phyloP scores from a whole-genome alignment of 2,329 filamentous ascomycete species.

The Nakataea oryzae region DNA sequence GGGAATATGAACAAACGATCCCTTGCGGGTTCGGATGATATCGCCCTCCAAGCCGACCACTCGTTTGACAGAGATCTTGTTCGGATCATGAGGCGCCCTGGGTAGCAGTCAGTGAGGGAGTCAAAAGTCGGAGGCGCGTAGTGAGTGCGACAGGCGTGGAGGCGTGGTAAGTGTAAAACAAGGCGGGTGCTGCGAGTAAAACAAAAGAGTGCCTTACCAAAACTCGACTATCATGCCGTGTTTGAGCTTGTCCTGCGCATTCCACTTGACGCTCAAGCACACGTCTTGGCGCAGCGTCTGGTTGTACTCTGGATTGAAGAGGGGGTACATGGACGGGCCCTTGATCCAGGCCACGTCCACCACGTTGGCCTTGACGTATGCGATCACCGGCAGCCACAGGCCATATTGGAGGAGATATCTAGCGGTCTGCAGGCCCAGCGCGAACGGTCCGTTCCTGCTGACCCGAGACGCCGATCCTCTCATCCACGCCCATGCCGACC shows the following conservation, averaged over 20 bases:
- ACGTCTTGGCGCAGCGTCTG: conserved; percentile 41
- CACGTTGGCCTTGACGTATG: conserved; percentile 52
- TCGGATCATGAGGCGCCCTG: neutral
- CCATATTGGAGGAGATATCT: conserved; percentile 30
- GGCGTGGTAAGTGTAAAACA: no score
- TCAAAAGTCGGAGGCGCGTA: conserved; percentile 5
- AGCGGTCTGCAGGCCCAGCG: neutral
- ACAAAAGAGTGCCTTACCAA: conserved; percentile 31
- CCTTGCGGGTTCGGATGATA: conserved; percentile 51
- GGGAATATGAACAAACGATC: conserved; percentile 53
- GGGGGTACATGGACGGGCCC: conserved; percentile 67
- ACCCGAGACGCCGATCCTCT: neutral
- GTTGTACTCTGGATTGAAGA: conserved; percentile 57
- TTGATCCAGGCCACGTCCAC: conserved; percentile 46
- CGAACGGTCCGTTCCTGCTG: neutral
- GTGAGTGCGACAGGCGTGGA: no score
- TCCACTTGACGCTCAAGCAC: conserved; percentile 49
- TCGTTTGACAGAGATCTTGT: conserved; percentile 54
- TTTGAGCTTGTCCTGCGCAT: conserved; percentile 44
- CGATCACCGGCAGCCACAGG: conserved; percentile 51
- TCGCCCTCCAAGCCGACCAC: conserved; percentile 77
- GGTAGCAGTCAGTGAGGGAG: neutral
- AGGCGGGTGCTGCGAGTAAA: neutral
- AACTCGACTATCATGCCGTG: conserved; percentile 70
- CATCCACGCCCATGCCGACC: neutral